These are phyloP conservation scores for Pseudogymnoascus sp. DNA, from an alignment of 2,329 filamentous ascomycete species.

Conservation along the genomic window DNA sequence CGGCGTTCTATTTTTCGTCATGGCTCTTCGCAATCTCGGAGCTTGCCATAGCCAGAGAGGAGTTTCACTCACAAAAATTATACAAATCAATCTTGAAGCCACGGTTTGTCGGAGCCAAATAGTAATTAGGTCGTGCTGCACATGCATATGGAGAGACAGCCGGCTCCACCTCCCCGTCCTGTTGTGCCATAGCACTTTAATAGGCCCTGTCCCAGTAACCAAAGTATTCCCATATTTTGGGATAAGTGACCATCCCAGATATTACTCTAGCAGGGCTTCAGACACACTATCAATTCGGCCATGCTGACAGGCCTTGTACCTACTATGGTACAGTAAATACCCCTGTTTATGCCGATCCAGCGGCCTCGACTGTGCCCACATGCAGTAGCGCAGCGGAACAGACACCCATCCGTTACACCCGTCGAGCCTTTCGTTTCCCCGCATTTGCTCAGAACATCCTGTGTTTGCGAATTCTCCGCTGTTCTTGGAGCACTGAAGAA, in stretches of 20 bases:
- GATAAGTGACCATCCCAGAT: not conserved
- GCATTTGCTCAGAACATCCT: not conserved
- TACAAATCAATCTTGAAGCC: not conserved
- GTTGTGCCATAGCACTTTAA: not conserved
- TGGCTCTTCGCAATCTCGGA: not conserved
- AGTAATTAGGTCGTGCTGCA: not conserved
- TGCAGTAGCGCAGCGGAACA: slow-evolving; percentile 7
- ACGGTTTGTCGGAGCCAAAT: not conserved
- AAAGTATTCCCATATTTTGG: slow-evolving; percentile 5
- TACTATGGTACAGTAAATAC: not conserved
- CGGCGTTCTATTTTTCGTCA: not conserved
- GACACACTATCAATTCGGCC: slow-evolving; percentile 6
- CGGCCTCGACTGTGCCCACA: slow-evolving; percentile 4
- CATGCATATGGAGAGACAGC: not conserved
- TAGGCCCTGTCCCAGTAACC: not conserved
- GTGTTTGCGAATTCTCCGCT: not conserved
- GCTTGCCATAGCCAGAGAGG: not conserved
- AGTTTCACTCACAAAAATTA: not conserved
- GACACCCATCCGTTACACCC: not conserved
- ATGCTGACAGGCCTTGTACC: not conserved
- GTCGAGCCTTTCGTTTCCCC: slow-evolving; percentile 1
- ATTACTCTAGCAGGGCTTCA: slow-evolving; percentile 3
- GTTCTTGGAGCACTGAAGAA: not conserved
- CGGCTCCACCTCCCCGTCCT: not conserved
- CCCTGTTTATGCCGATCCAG: not conserved